phyloP scores from a whole-genome alignment of 768 basidiomycete genomes.

The Serendipita sp. region DNA sequence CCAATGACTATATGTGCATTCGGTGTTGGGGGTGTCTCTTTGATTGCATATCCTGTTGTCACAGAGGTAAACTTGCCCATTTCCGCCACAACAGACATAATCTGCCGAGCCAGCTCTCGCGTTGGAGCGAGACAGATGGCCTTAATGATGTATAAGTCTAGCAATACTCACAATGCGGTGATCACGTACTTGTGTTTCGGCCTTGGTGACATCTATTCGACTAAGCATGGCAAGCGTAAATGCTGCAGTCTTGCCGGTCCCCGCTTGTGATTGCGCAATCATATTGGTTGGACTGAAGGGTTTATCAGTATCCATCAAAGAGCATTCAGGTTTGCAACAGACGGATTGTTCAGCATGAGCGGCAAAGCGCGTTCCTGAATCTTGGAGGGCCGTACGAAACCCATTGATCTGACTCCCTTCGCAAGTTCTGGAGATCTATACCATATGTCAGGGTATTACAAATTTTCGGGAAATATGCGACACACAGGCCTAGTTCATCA shows the following conservation, averaged over 20 bases:
- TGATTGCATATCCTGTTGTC: constrained; percentile 91
- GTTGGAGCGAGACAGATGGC: constrained; percentile 96
- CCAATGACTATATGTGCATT: constrained; percentile 89
- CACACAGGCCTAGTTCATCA: constrained; percentile 88
- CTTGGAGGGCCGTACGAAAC: constrained; percentile 95
- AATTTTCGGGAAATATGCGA: constrained; percentile 10
- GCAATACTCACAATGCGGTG: background rate
- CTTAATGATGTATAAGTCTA: constrained; percentile 25
- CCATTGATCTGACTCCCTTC: constrained; percentile 88
- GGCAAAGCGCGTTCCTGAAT: constrained; percentile 96
- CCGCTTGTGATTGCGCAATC: constrained; percentile 98
- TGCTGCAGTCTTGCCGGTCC: constrained; percentile 97
- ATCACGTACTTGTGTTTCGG: constrained; percentile 60
- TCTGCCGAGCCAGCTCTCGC: constrained; percentile 91
- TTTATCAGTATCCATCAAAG: background rate
- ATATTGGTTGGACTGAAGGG: constrained; percentile 76
- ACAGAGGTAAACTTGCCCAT: constrained; percentile 94
- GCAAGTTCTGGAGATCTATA: constrained; percentile 68
- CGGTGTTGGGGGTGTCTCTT: constrained; percentile 54
- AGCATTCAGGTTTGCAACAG: constrained; percentile 18
- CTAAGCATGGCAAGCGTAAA: constrained; percentile 96
- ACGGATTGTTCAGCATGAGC: constrained; percentile 81
- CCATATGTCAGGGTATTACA: background rate
- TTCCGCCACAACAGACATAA: constrained; percentile 81
- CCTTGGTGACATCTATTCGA: constrained; percentile 68